Percentiles rank a stretch among this genome's conserved stretches.
These are phyloP conservation scores for Alopecurus myosuroides DNA, from an alignment of 176 grass and related monocot species.

Conservation along the genomic window DNA sequence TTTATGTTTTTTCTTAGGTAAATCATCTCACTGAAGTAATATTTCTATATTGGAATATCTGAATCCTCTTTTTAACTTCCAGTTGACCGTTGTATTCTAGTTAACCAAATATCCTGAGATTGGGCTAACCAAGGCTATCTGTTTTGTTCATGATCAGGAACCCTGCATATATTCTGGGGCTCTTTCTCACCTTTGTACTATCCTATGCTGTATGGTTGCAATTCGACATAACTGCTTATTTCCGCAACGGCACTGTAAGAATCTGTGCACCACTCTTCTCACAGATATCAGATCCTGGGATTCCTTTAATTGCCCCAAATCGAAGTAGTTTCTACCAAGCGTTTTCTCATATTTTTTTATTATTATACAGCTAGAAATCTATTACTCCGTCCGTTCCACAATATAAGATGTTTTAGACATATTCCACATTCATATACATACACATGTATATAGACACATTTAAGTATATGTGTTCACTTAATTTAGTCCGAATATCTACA, in stretches of 20 bases:
- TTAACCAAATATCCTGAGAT: neutral
- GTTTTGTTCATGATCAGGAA: constrained; percentile 60
- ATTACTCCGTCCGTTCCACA: too few species aligned
- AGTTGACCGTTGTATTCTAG: neutral
- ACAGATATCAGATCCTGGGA: neutral
- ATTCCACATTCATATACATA: too few species aligned
- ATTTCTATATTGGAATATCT: neutral
- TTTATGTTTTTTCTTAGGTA: constrained; percentile 85
- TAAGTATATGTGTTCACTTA: too few species aligned
- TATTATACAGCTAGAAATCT: neutral
- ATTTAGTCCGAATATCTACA: too few species aligned
- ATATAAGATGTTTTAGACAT: too few species aligned
- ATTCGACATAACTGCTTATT: constrained; percentile 57
- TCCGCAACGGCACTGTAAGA: constrained; percentile 64
- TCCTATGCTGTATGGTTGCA: constrained; percentile 65
- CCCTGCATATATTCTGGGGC: constrained; percentile 61
- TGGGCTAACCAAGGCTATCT: neutral
- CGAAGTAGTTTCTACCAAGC: neutral
- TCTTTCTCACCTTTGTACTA: constrained; percentile 51
- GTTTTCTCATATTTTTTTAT: neutral
- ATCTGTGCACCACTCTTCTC: neutral
- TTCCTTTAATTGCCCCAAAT: neutral
- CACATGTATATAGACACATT: too few species aligned
- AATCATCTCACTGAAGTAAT: constrained; percentile 1
- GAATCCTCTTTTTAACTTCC: neutral